These are phyloP conservation scores for Penicillium sclerotiorum DNA, from an alignment of 2,329 filamentous ascomycete species.

Conservation along the genomic window DNA sequence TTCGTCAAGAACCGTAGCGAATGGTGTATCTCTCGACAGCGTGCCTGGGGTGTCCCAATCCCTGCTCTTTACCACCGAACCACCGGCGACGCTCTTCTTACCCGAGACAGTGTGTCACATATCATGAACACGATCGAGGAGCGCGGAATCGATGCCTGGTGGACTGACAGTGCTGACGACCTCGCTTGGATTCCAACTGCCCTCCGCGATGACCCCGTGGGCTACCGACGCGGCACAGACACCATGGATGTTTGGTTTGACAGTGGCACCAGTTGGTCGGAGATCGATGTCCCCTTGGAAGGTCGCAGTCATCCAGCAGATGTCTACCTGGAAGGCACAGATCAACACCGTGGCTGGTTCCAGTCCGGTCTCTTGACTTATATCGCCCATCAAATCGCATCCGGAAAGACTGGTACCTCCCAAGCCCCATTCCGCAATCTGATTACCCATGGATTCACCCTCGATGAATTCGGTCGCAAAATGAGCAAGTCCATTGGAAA, in stretches of 20 bases:
- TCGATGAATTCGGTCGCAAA: conserved; percentile 88
- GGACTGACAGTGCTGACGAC: conserved; percentile 78
- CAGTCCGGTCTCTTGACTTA: conserved; percentile 92
- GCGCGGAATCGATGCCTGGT: conserved; percentile 90
- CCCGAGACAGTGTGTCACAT: conserved; percentile 75
- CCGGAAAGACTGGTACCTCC: conserved; percentile 33
- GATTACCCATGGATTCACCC: conserved; percentile 93
- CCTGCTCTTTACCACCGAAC: conserved; percentile 77
- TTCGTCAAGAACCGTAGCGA: conserved; percentile 88
- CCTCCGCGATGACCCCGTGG: conserved; percentile 52
- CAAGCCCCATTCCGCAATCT: conserved; percentile 79
- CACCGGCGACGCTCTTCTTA: conserved; percentile 75
- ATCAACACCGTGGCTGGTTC: conserved; percentile 98
- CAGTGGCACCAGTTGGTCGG: conserved; percentile 90
- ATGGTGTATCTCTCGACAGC: conserved; percentile 97
- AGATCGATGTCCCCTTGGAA: conserved; percentile 42
- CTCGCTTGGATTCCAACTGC: conserved; percentile 72
- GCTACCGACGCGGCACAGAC: conserved; percentile 77
- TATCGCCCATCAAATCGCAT: conserved; percentile 60
- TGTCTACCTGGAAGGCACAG: conserved; percentile 89
- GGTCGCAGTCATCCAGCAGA: conserved; percentile 60
- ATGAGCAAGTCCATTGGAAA: conserved; percentile 99
- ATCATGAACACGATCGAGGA: conserved; percentile 77
- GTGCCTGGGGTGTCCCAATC: conserved; percentile 95
- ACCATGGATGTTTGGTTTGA: conserved; percentile 99